Evolutionary conservation across 208 protist species (phyloP), one percentile per base, ranked within the genome.

Genomic region (Naegleria fowleri): DNA sequence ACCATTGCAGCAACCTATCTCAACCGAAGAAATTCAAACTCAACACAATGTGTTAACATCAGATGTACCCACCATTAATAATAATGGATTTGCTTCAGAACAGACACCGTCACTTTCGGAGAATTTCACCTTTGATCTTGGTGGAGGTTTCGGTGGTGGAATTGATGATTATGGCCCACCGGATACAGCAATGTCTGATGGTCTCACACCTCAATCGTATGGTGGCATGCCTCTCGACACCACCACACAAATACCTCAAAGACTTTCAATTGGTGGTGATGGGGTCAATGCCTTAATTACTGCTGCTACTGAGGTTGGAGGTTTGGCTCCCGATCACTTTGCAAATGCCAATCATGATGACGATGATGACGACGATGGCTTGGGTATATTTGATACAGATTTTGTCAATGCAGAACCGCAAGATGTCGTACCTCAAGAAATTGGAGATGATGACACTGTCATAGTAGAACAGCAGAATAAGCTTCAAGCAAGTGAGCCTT

Each of bases 341-440:
- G 76, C 5, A 41, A 41, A 41, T 40, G 36, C 3, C 36, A 0
- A 88, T 76, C 22, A 89, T 89, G 75, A 87, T 58, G 90, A 93
- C 38, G 83, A 91, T 38, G 92, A 93, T 22, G 92, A 93, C 41
- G 90, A 75, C 25, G 79, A 85, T 40, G 55, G 55, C 19, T 86
- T 79, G 36, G 79, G 75, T 29, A 7, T 83, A n/a, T 92, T 79
- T 55, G 91, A 90, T 19, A 89, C 36, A 33, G 76, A 90, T 19
- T 91, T 85, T 88, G 86, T 25, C 41, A 59, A 36, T 38, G 40
- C 29, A 79, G 83, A 55, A 11, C 75, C 39, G 19, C 22, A 85
- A 36, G 59, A 43, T 67, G 36, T 36, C 3, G 40, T n/a, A 51
- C 9, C 43, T 1, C 41, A 13, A 15, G 41, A 51, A 29, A 52